A percentile compares a stretch with the other conserved stretches of the same genome.
Evolutionary conservation across 2,329 filamentous ascomycete genomes (phyloP).

Genomic region (Cytospora schulzeri): DNA sequence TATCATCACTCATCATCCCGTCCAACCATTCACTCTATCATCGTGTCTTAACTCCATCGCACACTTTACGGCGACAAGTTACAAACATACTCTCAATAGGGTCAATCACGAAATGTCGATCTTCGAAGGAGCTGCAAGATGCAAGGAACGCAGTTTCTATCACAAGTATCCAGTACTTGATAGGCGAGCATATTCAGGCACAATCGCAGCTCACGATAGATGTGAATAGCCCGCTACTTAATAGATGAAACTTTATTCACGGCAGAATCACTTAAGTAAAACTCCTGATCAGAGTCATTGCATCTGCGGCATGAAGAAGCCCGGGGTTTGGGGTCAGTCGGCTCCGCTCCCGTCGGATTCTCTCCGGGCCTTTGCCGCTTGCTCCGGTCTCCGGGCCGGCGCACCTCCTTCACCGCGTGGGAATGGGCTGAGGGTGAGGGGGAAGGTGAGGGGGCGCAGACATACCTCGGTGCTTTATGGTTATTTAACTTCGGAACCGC

Average conservation of each 20-base stretch:
- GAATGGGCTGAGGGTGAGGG: neutral
- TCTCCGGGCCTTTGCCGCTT: neutral
- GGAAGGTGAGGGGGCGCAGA: neutral
- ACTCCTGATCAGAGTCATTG: neutral
- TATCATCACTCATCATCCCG: slow-evolving; percentile 16
- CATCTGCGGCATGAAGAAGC: neutral
- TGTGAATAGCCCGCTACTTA: neutral
- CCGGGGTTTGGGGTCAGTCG: neutral
- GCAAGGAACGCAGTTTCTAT: neutral
- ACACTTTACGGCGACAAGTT: neutral
- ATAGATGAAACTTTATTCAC: neutral
- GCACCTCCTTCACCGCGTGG: too few relatives aligned
- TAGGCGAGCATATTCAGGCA: neutral
- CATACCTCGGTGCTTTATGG: neutral
- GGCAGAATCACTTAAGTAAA: neutral
- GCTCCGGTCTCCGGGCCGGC: slow-evolving; percentile 6
- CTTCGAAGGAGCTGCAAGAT: neutral
- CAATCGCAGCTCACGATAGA: neutral
- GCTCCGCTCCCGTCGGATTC: neutral
- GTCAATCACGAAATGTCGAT: neutral
- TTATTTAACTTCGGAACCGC: neutral
- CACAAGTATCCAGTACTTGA: too few relatives aligned
- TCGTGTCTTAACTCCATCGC: neutral
- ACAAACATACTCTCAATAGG: neutral
- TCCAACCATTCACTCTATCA: neutral